Evolutionary conservation across 768 basidiomycete species (phyloP).

Genomic region (Leucocoprinus birnbaumii): DNA sequence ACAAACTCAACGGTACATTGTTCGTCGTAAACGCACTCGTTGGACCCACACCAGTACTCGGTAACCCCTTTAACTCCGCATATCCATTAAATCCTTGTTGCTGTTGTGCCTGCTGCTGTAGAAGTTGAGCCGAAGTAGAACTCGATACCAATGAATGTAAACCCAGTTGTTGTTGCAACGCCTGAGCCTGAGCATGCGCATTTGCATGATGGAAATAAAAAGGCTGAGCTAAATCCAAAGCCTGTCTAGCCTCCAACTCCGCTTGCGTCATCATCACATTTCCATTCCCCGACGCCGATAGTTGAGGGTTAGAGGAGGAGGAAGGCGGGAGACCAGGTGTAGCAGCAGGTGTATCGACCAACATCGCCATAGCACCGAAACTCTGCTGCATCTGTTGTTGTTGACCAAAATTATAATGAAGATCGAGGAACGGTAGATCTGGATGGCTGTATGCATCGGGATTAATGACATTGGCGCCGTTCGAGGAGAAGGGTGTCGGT

Average conservation of each 20-base stretch:
- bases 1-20: constrained; percentile 7
- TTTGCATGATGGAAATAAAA: constrained; percentile 1
- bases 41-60: too few relatives aligned
- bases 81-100: neutral
- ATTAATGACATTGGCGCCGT: neutral
- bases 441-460: constrained; percentile 20
- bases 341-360: constrained; percentile 6
- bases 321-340: neutral
- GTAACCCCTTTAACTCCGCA: too few relatives aligned
- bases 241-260: constrained; percentile 21
- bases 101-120: neutral
- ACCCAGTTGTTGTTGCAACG: constrained; percentile 12
- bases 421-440: constrained; percentile 63
- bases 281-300: constrained; percentile 1
- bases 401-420: constrained; percentile 53
- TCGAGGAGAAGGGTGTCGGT: neutral
- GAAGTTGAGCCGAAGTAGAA: neutral
- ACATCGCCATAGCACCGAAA: constrained; percentile 3
- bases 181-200: constrained; percentile 7
- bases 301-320: neutral
- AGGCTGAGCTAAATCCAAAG: constrained; percentile 31
- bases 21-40: constrained; percentile 5
- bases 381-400: constrained; percentile 9
- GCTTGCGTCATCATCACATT: constrained; percentile 12
- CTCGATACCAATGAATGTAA: constrained; percentile 7